Evolutionary conservation across 2,329 filamentous ascomycete genomes (phyloP), one percentile per base, ranked within the genome.

Genomic region (Sarocladium strictum): DNA sequence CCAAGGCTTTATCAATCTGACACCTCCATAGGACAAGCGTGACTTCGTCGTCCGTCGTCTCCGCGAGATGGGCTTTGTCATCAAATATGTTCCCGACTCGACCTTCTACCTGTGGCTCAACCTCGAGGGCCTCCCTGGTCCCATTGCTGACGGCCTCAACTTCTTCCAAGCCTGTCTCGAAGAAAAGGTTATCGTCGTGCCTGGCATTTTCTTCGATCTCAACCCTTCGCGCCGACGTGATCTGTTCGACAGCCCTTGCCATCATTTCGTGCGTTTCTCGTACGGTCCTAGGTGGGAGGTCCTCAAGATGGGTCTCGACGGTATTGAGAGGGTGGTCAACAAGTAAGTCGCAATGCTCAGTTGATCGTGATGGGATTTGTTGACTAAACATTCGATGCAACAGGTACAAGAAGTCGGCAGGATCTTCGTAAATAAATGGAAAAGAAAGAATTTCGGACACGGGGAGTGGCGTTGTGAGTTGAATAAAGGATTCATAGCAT

Each of bases 201-300:
- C 93, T 0, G 93, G 93, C 57, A 97, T 97, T 70, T 97, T 97
- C 80, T 97, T 97, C 69, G 93, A 97, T 65, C 73, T 97, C 60
- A 97, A 97, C 75, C 93, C 93, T 3, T 87, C 88, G 33, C 87
- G 90, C 69, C 81, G 93, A 60, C 81, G 93, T 67, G 93, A 97
- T 70, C 72, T 97, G 62, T 97, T 97, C 61, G 93, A 97, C 73
- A 90, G 84, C 61, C 93, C 93, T 57, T 97, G 93, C 72, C 93
- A 97, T 72, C 87, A 94, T 73, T 95, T 93, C 68, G 88, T 95
- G 26, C 81, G 90, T 53, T 80, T 95, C 63, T 90, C 86, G 55
- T 96, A 94, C 66, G 90, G 90, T 0, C 90, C 90, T 3, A 85
- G 80, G 64, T 87, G 93, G 84, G 87, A 92, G 11, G 81, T 83